Conservation (phyloP, 2,329 filamentous ascomycete genomes). For the Cladosporium phlei region DNA sequence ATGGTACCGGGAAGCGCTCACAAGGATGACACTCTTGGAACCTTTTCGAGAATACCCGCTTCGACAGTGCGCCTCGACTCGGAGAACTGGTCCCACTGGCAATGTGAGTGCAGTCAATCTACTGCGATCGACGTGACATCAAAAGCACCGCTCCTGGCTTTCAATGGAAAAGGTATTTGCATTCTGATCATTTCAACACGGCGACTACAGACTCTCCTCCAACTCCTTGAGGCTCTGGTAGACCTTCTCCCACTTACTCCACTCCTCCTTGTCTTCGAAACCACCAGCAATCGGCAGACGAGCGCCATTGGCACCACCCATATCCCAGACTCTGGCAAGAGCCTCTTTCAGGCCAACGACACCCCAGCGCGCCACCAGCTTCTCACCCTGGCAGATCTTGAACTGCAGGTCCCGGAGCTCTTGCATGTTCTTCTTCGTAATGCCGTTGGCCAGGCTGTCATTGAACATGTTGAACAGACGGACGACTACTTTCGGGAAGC, state of each 20-base stretch:
- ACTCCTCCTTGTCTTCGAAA: conserved; percentile 54
- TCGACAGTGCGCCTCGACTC: no score
- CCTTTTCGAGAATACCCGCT: no score
- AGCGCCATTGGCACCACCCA: conserved; percentile 57
- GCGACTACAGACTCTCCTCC: conserved; percentile 34
- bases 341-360: conserved; percentile 64
- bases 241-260: conserved; percentile 49
- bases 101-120: no score
- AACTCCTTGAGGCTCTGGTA: conserved; percentile 43
- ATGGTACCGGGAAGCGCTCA: no score
- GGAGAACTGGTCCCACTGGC: no score
- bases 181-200: no score
- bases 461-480: conserved; percentile 51
- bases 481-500: conserved; percentile 60
- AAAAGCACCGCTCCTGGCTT: no score
- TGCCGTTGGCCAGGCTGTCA: conserved; percentile 37
- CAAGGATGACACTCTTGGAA: no score
- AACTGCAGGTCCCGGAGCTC: conserved; percentile 56
- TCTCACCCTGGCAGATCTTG: conserved; percentile 57
- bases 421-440: conserved; percentile 38
- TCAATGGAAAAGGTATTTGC: no score
- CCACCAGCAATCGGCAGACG: conserved; percentile 56
- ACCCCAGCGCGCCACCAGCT: conserved; percentile 56
- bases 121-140: no score
- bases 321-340: conserved; percentile 52